Evolutionary conservation across 257 asterid species (phyloP), one percentile per base, ranked within the genome.

Genomic region (Plantago major): DNA sequence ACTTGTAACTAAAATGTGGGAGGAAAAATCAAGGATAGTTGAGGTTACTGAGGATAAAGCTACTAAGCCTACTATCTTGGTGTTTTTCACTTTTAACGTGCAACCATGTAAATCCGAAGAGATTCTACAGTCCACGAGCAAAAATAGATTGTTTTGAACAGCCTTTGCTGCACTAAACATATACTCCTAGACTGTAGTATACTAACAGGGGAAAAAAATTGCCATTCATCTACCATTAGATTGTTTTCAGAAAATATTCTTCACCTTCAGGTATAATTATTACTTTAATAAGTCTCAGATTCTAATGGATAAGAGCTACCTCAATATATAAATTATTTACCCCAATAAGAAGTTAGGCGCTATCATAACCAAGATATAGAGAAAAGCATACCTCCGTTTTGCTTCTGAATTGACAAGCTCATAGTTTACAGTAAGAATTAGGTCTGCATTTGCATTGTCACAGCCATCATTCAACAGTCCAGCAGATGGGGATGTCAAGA

Each of bases 401-500:
- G 86, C 69, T 48, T 81, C 91, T 69, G 81, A 67, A 76, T 87
- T 89, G 72, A 78, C 75, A 89, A 93, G 77, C 48, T 71, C 72
- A 64, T 73, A 76, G 79, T 93, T 89, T 64, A 86, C 90, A 10
- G 86, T 50, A 56, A 93, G 95, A 71, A 93, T 87, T 66, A 93
- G 83, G 85, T 93, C 97, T 18, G 97, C 83, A 51, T 93, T 89
- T 67, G 85, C 86, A 81, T 93, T 89, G 74, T 93, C 99, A 60
- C 74, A 75, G 62, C 99, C 97, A 80, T 87, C 96, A 68, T 93
- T 93, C 72, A 74, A 70, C 73, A 83, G 84, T 63, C 97, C 99
- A 44, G 62, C 58, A 47, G 99, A 85, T 68, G 99, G 99, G 59
- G 97, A 82, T 37, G 99, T 93, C 83, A 93, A 68, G 80, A 87